phyloP scores from a whole-genome alignment of 208 protist species.

The Trypanosomatidae sp. region DNA sequence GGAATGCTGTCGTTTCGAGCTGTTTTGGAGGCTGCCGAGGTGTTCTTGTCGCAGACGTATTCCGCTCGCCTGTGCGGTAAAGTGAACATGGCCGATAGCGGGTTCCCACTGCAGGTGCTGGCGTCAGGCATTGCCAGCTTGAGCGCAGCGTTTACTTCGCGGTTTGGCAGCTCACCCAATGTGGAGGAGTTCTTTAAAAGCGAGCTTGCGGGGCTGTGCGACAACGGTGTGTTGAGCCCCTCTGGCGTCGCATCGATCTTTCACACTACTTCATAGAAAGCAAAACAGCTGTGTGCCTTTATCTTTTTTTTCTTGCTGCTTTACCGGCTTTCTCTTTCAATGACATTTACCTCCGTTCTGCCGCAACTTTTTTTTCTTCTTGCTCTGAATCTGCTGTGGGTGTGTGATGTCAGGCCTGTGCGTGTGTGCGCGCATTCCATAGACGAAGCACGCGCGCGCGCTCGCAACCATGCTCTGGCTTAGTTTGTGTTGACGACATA shows the following conservation, averaged over 20 bases:
- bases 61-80: constrained; percentile 9
- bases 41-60: constrained; percentile 36
- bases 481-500: no score
- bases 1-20: constrained; percentile 41
- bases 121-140: constrained; percentile 1
- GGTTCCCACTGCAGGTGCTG: constrained; percentile 15
- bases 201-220: constrained; percentile 22
- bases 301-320: neutral
- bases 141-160: neutral
- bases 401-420: no score
- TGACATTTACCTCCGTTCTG: no score
- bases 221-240: constrained; percentile 24
- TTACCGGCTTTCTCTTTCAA: neutral
- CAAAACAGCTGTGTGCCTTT: no score
- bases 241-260: constrained; percentile 26
- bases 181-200: constrained; percentile 19
- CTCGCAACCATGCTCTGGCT: no score
- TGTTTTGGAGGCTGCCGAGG: constrained; percentile 46
- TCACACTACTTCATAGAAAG: neutral
- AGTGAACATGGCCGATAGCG: constrained; percentile 3
- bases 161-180: constrained; percentile 4
- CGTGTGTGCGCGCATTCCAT: no score
- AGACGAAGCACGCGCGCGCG: no score
- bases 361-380: no score
- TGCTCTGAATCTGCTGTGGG: no score